Conservation (phyloP, 371 early-diverging fungal genomes). For the Mortierella sp. region DNA sequence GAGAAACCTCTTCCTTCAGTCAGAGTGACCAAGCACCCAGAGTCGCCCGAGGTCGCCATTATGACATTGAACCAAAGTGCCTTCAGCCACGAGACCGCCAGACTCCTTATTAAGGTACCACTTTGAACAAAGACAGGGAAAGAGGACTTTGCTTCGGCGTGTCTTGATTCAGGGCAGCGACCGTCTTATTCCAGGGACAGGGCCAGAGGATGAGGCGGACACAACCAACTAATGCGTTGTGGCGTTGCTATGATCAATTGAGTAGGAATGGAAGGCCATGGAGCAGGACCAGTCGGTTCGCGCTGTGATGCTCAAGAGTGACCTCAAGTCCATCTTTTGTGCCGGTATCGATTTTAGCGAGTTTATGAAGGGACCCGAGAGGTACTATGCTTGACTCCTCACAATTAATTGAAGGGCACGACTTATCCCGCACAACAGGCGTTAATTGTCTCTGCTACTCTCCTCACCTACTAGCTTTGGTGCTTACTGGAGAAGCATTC, state of each 20-base stretch:
- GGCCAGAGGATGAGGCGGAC: background rate
- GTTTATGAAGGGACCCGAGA: slow-evolving; percentile 52
- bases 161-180: background rate
- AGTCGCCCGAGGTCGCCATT: slow-evolving; percentile 39
- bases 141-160: background rate
- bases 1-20: slow-evolving; percentile 19
- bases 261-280: slow-evolving; percentile 53
- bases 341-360: slow-evolving; percentile 56
- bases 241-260: background rate
- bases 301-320: slow-evolving; percentile 50
- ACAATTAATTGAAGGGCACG: background rate
- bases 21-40: slow-evolving; percentile 30
- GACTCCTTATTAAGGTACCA: slow-evolving; percentile 33
- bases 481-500: slow-evolving; percentile 47
- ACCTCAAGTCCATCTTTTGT: slow-evolving; percentile 56
- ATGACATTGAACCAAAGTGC: slow-evolving; percentile 51
- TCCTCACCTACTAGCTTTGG: slow-evolving; percentile 23
- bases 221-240: background rate
- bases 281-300: slow-evolving; percentile 49
- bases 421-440: background rate
- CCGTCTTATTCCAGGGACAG: background rate
- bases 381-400: background rate
- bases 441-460: background rate
- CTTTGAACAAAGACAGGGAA: background rate
- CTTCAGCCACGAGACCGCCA: slow-evolving; percentile 53